These are phyloP conservation scores for Coccomyxa sp. DNA, from an alignment of 139 green algal species.

Conservation along the genomic window DNA sequence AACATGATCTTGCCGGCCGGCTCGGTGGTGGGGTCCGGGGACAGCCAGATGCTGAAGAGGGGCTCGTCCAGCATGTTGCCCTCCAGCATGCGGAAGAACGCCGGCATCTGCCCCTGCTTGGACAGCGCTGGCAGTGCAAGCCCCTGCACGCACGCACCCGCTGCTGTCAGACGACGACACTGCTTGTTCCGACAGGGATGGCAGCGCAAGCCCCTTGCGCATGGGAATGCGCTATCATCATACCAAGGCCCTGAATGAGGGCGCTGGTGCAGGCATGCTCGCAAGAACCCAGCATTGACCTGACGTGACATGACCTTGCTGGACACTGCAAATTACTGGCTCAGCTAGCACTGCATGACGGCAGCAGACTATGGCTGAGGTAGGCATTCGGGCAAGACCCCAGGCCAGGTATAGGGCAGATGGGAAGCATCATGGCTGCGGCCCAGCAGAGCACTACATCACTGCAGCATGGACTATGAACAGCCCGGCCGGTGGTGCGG, in stretches of 20 bases:
- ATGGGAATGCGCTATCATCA: too few relatives aligned
- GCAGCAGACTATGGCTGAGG: too few relatives aligned
- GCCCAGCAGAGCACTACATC: too few relatives aligned
- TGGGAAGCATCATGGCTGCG: too few relatives aligned
- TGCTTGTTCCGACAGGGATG: background rate
- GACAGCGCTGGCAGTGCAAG: background rate
- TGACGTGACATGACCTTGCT: too few relatives aligned
- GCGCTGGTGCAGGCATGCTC: background rate
- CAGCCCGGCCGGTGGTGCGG: too few relatives aligned
- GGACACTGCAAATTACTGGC: too few relatives aligned
- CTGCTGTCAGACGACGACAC: background rate
- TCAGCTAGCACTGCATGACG: too few relatives aligned
- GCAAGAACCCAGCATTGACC: background rate
- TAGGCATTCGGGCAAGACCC: too few relatives aligned
- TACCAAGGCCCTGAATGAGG: too few relatives aligned
- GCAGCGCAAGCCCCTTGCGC: background rate
- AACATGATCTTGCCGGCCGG: background rate
- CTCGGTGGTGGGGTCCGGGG: background rate
- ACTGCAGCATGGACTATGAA: too few relatives aligned
- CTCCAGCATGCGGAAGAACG: constrained; percentile 8
- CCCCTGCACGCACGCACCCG: background rate
- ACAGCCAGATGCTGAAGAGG: background rate
- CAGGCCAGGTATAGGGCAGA: too few relatives aligned
- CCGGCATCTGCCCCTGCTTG: background rate
- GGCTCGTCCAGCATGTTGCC: background rate